Evolutionary conservation across 331 rosid species (phyloP).

Genomic region (Acacia pycnantha): DNA sequence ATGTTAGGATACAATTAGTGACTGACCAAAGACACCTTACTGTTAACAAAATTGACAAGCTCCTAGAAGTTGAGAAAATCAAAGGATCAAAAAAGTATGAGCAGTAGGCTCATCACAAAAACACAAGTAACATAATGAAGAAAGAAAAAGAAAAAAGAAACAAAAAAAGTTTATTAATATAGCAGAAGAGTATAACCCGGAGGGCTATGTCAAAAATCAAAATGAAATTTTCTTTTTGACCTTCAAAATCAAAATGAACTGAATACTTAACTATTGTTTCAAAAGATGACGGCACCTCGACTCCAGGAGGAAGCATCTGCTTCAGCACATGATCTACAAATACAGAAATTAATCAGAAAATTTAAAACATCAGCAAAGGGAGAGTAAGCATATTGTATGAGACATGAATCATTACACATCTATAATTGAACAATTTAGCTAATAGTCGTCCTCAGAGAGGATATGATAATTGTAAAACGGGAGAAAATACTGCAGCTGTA

Average conservation of each 20-base stretch:
- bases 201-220: conserved; percentile 17
- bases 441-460: not conserved
- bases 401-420: conserved; percentile 16
- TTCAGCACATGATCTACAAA: conserved; percentile 82
- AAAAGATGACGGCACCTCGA: conserved; percentile 92
- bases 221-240: not conserved
- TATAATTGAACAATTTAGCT: not conserved
- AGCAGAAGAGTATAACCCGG: conserved; percentile 6
- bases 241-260: conserved; percentile 16
- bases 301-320: conserved; percentile 77
- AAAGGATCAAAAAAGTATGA: not conserved
- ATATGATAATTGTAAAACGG: conserved; percentile 3
- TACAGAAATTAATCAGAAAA: conserved; percentile 16
- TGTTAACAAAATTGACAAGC: not conserved
- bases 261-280: conserved; percentile 91
- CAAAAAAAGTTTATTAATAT: not conserved
- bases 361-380: not conserved
- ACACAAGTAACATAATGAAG: not conserved
- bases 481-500: not conserved
- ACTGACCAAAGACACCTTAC: conserved; percentile 26
- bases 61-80: not conserved
- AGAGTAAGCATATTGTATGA: not conserved
- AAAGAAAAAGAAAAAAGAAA: not conserved
- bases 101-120: not conserved
- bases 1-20: conserved; percentile 37